These are phyloP conservation scores for Kodamaea derodonti DNA, from an alignment of 1,139 yeast genomes.

Conservation along the genomic window DNA sequence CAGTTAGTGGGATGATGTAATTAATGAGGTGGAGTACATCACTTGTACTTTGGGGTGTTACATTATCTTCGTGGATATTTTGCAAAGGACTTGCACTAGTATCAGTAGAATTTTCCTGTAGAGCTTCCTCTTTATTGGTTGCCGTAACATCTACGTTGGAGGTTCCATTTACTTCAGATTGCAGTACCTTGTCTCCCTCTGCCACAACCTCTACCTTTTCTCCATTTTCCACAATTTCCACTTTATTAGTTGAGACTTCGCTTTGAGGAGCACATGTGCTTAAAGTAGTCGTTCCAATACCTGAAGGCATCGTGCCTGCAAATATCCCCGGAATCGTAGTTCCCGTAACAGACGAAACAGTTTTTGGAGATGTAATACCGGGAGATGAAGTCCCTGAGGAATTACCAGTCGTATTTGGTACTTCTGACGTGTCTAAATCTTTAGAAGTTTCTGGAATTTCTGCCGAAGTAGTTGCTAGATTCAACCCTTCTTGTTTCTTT, in stretches of 20 bases:
- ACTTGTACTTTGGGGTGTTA: neutral
- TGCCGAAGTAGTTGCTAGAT: neutral
- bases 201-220: neutral
- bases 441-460: neutral
- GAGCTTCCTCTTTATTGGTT: neutral
- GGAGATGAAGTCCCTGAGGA: neutral
- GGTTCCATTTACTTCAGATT: neutral
- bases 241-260: neutral
- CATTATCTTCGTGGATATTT: neutral
- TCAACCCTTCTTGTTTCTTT: neutral
- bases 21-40: conserved; percentile 28
- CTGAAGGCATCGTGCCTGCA: neutral
- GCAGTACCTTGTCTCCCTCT: neutral
- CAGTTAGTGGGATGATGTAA: conserved; percentile 37
- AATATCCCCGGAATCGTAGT: neutral
- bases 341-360: neutral
- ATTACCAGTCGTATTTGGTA: neutral
- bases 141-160: neutral
- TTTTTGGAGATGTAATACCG: neutral
- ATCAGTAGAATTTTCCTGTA: neutral
- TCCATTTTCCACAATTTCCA: neutral
- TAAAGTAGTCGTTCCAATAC: neutral
- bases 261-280: neutral
- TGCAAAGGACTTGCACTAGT: neutral
- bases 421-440: neutral